Evolutionary conservation across 768 basidiomycete species (phyloP), one percentile per base, ranked within the genome.

Genomic region (Agaricus blazei): DNA sequence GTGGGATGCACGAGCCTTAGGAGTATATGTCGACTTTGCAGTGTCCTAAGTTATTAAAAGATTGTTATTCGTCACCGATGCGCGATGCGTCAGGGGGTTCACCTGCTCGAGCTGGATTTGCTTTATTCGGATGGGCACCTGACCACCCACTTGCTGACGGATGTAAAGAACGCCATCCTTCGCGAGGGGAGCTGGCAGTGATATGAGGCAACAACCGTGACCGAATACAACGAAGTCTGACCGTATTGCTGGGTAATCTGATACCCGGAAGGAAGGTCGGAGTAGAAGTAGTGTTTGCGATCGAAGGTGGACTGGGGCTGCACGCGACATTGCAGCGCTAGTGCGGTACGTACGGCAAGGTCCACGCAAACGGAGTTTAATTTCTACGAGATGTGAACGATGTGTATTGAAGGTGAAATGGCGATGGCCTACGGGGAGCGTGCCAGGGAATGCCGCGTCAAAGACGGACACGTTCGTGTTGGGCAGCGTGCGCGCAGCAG

Each of bases 41-140:
- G 94, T 97, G 67, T 98, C 94, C 91, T 96, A 48, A 4, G 44
- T 43, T 12, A 57, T 29, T n/a, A 43, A 46, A n/a, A 38, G 15
- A 29, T 43, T n/a, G 38, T 51, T 8, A 11, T 24, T 27, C 24
- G 50, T 8, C 11, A 9, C 27, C 26, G 26, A 19, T 19, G 28
- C 27, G 2, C 8, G 8, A 56, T 51, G 4, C 27, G n/a, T 43
- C 14, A 14, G 12, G 14, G 2, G 44, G 62, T 72, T 53, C 37
- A 93, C 93, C 80, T 98, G 96, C 70, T 99, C 97, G 0, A 98
- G 78, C 63, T 98, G 97, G 38, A 99, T 83, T 68, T 98, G 97
- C 51, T 91, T 86, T 52, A 99, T 90, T 14, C 94, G 76, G 59
- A 63, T 72, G 51, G 67, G 63, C 40, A 63, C 51, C 2, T 51